Evolutionary conservation across 2,329 filamentous ascomycete genomes (phyloP).

Genomic region (Blastomyces silverae): DNA sequence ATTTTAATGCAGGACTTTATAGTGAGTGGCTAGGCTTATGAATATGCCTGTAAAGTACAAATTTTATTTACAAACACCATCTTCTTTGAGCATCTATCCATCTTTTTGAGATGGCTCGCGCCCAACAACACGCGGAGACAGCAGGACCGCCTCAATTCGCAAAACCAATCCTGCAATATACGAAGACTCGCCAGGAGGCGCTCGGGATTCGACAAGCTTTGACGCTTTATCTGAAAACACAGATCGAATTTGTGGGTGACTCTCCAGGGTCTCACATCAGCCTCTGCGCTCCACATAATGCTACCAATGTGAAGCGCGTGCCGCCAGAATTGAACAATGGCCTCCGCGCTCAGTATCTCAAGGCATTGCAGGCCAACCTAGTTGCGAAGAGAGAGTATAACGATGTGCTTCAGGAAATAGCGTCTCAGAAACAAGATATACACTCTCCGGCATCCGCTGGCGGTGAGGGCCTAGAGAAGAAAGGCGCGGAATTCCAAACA

Average conservation of each 20-base stretch:
- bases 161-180: constrained; percentile 35
- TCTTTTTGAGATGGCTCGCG: not conserved
- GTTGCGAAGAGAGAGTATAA: constrained; percentile 37
- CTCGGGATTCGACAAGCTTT: constrained; percentile 37
- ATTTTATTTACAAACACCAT: not conserved
- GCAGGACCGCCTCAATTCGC: constrained; percentile 23
- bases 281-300: constrained; percentile 32
- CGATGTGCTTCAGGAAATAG: constrained; percentile 30
- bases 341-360: constrained; percentile 41
- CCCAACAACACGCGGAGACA: not conserved
- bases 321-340: constrained; percentile 37
- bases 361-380: constrained; percentile 40
- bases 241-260: constrained; percentile 31
- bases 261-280: constrained; percentile 31
- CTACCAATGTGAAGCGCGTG: constrained; percentile 31
- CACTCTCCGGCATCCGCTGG: constrained; percentile 22
- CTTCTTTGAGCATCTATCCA: not conserved
- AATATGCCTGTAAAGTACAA: not conserved
- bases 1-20: not conserved
- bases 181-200: constrained; percentile 36
- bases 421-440: constrained; percentile 27
- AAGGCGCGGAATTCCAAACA: constrained; percentile 29
- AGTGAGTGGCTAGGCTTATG: not conserved
- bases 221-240: constrained; percentile 35
- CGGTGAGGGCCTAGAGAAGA: constrained; percentile 19